Percentiles rank a stretch among this genome's conserved stretches.
Evolutionary conservation across 108 stramenopile species (phyloP).

Genomic region (Skeletonema potamos): DNA sequence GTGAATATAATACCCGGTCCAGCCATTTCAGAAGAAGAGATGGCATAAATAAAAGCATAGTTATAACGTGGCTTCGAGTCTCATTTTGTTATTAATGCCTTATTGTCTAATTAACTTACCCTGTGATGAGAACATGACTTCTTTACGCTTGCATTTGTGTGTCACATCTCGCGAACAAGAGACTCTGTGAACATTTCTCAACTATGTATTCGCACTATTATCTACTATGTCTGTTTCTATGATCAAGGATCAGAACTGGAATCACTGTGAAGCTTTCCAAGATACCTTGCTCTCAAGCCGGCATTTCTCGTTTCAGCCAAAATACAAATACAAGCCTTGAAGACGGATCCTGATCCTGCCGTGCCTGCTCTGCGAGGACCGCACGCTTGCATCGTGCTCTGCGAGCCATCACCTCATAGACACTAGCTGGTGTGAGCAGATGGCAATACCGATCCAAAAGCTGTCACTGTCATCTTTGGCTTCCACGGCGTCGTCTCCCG

Average conservation of each 20-base stretch:
- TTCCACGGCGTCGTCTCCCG: background rate
- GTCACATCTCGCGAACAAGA: no score
- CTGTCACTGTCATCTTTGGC: background rate
- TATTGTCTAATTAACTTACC: no score
- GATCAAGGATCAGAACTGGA: background rate
- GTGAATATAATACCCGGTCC: slow-evolving; percentile 54
- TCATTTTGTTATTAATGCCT: no score
- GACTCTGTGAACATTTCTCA: no score
- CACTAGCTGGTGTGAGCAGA: background rate
- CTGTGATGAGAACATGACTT: no score
- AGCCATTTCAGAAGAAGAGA: no score
- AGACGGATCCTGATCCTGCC: background rate
- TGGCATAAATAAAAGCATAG: no score
- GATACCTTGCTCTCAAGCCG: background rate
- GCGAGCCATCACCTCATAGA: background rate
- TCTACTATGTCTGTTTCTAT: no score
- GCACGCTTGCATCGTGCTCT: background rate
- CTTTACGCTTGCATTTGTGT: no score
- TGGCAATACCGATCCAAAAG: background rate
- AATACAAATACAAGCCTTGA: background rate
- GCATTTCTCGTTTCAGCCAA: background rate
- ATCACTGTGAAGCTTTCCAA: background rate
- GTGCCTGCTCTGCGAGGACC: background rate
- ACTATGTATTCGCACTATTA: no score
- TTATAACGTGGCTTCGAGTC: no score